Evolutionary conservation across 2,329 filamentous ascomycete species (phyloP), one percentile per base, ranked within the genome.

Genomic region (Dendrostoma leiphaemia): DNA sequence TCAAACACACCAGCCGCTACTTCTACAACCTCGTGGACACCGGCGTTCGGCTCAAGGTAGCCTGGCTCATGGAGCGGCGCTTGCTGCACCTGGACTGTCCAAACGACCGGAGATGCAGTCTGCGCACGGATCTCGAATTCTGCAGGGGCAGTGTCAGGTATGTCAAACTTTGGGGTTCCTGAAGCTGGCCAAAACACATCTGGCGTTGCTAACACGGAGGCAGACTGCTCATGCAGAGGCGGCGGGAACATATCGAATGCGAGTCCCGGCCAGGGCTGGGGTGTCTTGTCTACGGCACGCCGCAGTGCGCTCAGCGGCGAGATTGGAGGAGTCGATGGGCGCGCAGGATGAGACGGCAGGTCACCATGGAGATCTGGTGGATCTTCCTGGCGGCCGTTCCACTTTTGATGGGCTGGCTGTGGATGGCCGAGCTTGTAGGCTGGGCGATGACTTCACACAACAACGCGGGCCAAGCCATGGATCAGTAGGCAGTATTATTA

Each of bases 11-110:
- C 19, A 84, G 72, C 63, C 77, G 78, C 54, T 76, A 87, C 63
- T 85, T 90, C 66, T 85, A 84, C 70, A 63, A 67, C 45, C 69
- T 88, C 2, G 84, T 89, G 57, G 78, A 85, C 65, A 90, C 86
- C 0, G 84, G 83, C 32, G 73, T 89, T 28, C 68, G 75, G 26
- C 73, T 89, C 41, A 89, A 89, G 65, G 79, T 90, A 12, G 79
- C 81, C 54, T 90, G 87, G 87, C 74, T 90, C 4, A 74, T 89
- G 55, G 77, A 86, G 61, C 79, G 86, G 12, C 78, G 84, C 17
- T 78, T 73, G 43, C 73, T 84, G 32, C 83, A 86, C 54, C 77
- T 90, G 8, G 81, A 88, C 60, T 87, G 85, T 61, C 87, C 85
- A 4, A 83, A 82, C 52, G 73, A 82, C 58, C 69, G 69, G 51